These are phyloP conservation scores for Domatiomyces catenatus DNA, from an alignment of 2,329 filamentous ascomycete species.

Conservation along the genomic window DNA sequence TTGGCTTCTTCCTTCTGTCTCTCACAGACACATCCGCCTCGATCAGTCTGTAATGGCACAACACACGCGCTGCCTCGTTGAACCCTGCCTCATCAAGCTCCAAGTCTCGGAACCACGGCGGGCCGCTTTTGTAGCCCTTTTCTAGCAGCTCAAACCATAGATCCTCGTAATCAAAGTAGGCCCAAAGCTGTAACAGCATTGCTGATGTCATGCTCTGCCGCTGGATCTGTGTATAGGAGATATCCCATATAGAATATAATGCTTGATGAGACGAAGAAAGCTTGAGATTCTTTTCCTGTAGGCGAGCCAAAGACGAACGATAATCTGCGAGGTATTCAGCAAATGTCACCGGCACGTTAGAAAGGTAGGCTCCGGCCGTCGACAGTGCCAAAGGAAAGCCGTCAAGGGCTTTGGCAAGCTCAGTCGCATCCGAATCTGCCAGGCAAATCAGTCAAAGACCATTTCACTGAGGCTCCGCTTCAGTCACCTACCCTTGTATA, in stretches of 20 bases:
- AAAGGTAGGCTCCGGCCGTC: conserved; percentile 32
- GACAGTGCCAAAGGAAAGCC: conserved; percentile 34
- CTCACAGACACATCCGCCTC: conserved; percentile 3
- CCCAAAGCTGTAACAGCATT: conserved; percentile 28
- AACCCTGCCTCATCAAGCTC: conserved; percentile 4
- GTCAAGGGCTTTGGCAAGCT: conserved; percentile 25
- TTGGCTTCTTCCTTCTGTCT: background rate
- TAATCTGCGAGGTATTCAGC: conserved; percentile 24
- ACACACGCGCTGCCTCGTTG: conserved; percentile 3
- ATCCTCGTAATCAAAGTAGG: conserved; percentile 31
- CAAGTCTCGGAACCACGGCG: conserved; percentile 13
- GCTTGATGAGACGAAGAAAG: conserved; percentile 9
- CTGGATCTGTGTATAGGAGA: conserved; percentile 7
- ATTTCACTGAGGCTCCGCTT: too few relatives aligned
- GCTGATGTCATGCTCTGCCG: conserved; percentile 15
- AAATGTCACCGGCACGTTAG: background rate
- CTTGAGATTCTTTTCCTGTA: conserved; percentile 1
- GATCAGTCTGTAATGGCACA: conserved; percentile 7
- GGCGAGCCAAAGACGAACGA: conserved; percentile 22
- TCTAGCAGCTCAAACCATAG: conserved; percentile 31
- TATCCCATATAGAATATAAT: conserved; percentile 14
- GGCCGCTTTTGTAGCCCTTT: conserved; percentile 2
- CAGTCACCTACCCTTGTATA: conserved; percentile 4
- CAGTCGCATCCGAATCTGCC: conserved; percentile 5
- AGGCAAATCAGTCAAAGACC: too few relatives aligned